Evolutionary conservation across 129 eudicot genomes (phyloP).

Genomic region (Tagetes patula): DNA sequence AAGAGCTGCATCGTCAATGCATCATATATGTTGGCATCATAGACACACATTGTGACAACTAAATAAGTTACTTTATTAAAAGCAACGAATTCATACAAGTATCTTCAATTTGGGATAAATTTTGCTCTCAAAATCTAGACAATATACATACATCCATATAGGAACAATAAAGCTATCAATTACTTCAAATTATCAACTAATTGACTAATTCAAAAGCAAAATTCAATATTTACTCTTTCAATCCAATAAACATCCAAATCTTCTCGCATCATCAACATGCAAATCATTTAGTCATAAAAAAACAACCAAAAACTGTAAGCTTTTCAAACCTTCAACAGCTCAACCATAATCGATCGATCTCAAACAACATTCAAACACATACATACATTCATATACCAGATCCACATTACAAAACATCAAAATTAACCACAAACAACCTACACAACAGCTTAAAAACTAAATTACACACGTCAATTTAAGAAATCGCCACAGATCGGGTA

Average conservation of each 20-base stretch:
- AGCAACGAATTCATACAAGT: neutral
- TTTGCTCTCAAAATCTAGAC: neutral
- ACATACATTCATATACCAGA: conserved; percentile 19
- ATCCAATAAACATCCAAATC: conserved; percentile 8
- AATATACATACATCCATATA: neutral
- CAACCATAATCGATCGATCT: conserved; percentile 15
- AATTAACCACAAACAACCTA: conserved; percentile 9
- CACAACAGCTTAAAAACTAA: conserved; percentile 8
- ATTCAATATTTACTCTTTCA: neutral
- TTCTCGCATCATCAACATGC: conserved; percentile 21
- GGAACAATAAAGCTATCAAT: neutral
- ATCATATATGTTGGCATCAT: neutral
- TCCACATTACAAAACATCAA: neutral
- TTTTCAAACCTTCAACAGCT: conserved; percentile 17
- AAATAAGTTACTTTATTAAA: neutral
- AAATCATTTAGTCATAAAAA: neutral
- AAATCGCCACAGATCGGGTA: conserved; percentile 24
- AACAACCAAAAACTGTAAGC: neutral
- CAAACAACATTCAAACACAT: conserved; percentile 14
- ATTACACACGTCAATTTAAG: conserved; percentile 5
- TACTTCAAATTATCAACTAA: neutral
- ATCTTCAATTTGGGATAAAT: neutral
- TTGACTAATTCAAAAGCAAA: neutral
- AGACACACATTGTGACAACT: conserved; percentile 1
- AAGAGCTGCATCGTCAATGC: neutral